Base-by-base conservation (phyloP, 192 early-diverging fungal genomes). In the Entomortierella lignicola region DNA sequence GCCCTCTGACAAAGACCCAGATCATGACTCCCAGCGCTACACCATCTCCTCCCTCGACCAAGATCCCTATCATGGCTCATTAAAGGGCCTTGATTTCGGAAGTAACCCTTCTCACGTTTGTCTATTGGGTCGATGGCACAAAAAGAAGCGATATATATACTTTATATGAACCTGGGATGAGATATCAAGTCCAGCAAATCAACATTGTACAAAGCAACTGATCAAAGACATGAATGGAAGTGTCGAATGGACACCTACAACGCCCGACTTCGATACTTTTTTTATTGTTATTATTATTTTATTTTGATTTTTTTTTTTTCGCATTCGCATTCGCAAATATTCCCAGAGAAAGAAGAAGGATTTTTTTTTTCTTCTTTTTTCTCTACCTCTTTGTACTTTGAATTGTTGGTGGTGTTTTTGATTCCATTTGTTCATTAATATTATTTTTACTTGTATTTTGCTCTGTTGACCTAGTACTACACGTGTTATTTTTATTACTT, bases 51-150 rank as follows among this genome's bases (percentile, higher is more conserved):
- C 63, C 72, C n/a, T 58, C 72, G n/a, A 30, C 57, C 63, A 74
- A 74, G 72, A 42, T 74, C 17, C 57, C 72, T 30, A 66, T 74
- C 63, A 73, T 73, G 71, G 71, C 71, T 27, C 71, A 73, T 20
- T 73, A 73, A 73, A 29, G 20, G 3, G 29, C 43, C 20, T 26
- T 55, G 27, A 4, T 55, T 29, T 26, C 26, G 23, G 17, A n/a
- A 17, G 3, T n/a, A 50, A 50, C 42, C 42, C 42, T 12, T 43
- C n/a, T n/a, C n/a, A 37, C 34, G 10, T 37, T 37, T 4, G 4
- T 37, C 10, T 37, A 37, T 7, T 37, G 34, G 34, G 4, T 37
- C 10, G n/a, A 37, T 10, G 34, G 34, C 34, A 37, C 34, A 37
- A 37, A 37, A 10, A 4, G 34, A n/a, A n/a, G n/a, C n/a, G n/a